Base-by-base conservation (phyloP, 2,329 filamentous ascomycete species). In the Alternaria rosae region DNA sequence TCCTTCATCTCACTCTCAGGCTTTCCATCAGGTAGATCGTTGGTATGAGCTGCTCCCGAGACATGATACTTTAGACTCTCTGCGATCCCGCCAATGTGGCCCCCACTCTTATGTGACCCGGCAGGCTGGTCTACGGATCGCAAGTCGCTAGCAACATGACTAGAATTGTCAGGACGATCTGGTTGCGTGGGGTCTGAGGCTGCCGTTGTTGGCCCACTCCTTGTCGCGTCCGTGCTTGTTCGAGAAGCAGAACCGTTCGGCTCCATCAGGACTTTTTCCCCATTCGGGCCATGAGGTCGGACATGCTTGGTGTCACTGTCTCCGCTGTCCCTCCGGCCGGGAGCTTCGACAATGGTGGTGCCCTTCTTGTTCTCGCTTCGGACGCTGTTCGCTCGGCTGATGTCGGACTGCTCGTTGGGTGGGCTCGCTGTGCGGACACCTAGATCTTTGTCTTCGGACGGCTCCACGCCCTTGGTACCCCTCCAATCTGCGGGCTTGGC, bases 361-460 rank as follows among this genome's bases (percentile, higher is more conserved):
- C 64, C 69, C n/a, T 71, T 61, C 20, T 71, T 67, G 42, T 65
- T 81, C 65, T 66, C 76, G 58, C 82, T 86, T 71, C 81, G 83
- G 20, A 92, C 79, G 72, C 91, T 94, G 70, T 89, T 93, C 1
- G 92, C 91, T 65, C 88, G 86, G 74, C 91, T 94, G 15, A 93
- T 83, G 56, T 88, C 84, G 1, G 85, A 86, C 67, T 90, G 93
- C 1, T 85, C 85, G 12, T 69, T 71, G 10, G 70, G 61, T 0
- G 89, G 87, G 7, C 86, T 90, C 61, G 88, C 86, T 5, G 85
- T 86, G 26, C 91, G 82, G 52, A 95, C 73, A 0, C 93, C 93
- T 1, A 96, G 81, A 50, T 88, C 86, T 73, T 89, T 92, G 62
- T 86, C 83, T 12, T 84, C 80, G 7, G 80, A 80, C 1, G 85